A percentile compares a stretch with the other conserved stretches of the same genome.
These are phyloP conservation scores for Prototheca wickerhamii DNA, from an alignment of 163 green algal species.

Conservation along the genomic window DNA sequence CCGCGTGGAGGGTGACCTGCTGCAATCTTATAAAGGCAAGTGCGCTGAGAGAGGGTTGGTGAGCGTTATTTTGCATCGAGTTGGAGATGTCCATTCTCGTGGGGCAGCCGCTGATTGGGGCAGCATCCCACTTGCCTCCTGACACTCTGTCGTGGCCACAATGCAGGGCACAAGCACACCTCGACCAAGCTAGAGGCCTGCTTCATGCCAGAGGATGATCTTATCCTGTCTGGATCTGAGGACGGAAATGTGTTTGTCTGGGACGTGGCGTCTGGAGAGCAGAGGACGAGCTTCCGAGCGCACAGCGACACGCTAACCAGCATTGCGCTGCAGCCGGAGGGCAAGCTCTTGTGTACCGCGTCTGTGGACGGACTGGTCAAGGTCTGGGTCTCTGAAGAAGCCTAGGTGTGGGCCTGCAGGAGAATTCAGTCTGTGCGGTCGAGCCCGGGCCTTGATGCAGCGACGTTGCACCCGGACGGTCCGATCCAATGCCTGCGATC, in stretches of 20 bases:
- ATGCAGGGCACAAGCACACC: conserved; percentile 46
- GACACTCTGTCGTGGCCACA: background rate
- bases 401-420: no score
- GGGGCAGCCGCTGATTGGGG: no score
- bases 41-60: background rate
- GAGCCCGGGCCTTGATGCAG: no score
- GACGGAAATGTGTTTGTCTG: conserved; percentile 84
- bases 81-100: background rate
- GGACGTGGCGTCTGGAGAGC: conserved; percentile 76
- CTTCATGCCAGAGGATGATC: conserved; percentile 69
- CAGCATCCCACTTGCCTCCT: no score
- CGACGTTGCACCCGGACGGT: no score
- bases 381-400: conserved; percentile 56
- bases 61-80: background rate
- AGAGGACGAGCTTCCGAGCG: conserved; percentile 53
- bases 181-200: conserved; percentile 88
- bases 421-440: no score
- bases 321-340: conserved; percentile 67
- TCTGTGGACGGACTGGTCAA: conserved; percentile 70
- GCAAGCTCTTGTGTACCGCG: conserved; percentile 58
- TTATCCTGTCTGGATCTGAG: conserved; percentile 69
- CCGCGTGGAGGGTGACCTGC: conserved; percentile 48
- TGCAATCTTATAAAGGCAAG: conserved; percentile 52
- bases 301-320: conserved; percentile 61
- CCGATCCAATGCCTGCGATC: no score